phyloP scores from a whole-genome alignment of 768 basidiomycete genomes.

The Lanmaoa pseudosensibilis region DNA sequence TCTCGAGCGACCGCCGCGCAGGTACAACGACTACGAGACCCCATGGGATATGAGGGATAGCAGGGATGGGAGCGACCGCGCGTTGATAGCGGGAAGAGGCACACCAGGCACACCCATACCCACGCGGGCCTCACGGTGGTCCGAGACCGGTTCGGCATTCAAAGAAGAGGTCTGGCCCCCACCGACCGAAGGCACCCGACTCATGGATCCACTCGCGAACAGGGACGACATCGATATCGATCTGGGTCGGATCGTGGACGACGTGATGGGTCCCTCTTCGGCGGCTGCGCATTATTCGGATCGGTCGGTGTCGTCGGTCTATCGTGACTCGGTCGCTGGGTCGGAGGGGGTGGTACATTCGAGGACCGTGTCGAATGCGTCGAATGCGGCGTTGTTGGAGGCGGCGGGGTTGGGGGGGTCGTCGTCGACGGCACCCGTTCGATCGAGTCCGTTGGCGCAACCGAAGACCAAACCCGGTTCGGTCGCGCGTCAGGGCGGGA shows the following conservation, averaged over 20 bases:
- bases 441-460: slow-evolving; percentile 25
- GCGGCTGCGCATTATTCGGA: slow-evolving; percentile 20
- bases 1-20: slow-evolving; percentile 1
- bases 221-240: slow-evolving; percentile 33
- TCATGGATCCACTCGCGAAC: slow-evolving; percentile 19
- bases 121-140: slow-evolving; percentile 3
- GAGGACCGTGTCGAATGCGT: slow-evolving; percentile 20
- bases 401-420: slow-evolving; percentile 20
- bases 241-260: slow-evolving; percentile 44
- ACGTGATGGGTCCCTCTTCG: slow-evolving; percentile 46
- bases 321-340: slow-evolving; percentile 11
- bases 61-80: background rate
- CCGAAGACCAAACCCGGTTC: background rate
- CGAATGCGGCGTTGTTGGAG: slow-evolving; percentile 24
- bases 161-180: slow-evolving; percentile 48
- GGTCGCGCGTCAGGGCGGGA: background rate
- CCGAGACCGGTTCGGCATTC: slow-evolving; percentile 49
- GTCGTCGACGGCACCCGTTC: background rate
- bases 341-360: slow-evolving; percentile 17
- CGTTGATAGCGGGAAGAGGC: background rate
- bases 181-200: slow-evolving; percentile 31
- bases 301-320: slow-evolving; percentile 25
- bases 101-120: background rate
- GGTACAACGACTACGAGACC: slow-evolving; percentile 22
- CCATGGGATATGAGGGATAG: slow-evolving; percentile 20